Base-by-base conservation (phyloP, 1,284 basidiomycete genomes). In the Rhodotorula sp. region DNA sequence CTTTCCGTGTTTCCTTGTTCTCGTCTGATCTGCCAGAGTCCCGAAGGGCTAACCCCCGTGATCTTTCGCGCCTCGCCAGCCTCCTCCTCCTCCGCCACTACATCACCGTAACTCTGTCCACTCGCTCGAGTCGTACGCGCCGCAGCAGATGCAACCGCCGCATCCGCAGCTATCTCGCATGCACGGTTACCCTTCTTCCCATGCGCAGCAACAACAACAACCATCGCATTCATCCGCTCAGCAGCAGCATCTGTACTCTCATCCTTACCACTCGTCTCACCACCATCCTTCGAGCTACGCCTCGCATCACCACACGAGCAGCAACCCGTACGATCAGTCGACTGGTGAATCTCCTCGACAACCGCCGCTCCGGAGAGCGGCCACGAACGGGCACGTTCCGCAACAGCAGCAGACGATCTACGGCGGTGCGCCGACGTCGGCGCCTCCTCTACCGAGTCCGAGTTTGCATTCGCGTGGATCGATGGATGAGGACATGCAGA, bases 121-220 rank as follows among this genome's bases (percentile, higher is more conserved):
- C 26, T 67, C 70, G 48, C 70, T 71, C 56, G 70, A 71, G 21
- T 67, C 70, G 10, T 71, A 71, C 45, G 55, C 54, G 54, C 18
- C 16, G n/a, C 54, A 55, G 4, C 54, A 31, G 14, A 55, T 16
- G 26, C 54, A 55, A 14, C 50, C 50, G 23, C 50, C 50, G 21
- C 50, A 21, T 21, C 26, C 54, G 12, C 54, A 55, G 10, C 54
- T 31, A 18, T 26, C 26, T 43, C 38, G 38, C 38, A 43, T 43
- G 38, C 38, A 43, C 38, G 38, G 8, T 14, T 43, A 43, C 10
- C 38, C 38, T 43, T 43, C 38, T 43, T 43, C 38, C 38, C 38
- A 43, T 14, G 38, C 38, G 38, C 38, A 43, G 10, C 34, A 38
- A 38, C 34, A 38, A 38, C 34, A 38, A 38, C 28, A 28, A 28